Evolutionary conservation across 2,329 filamentous ascomycete species (phyloP).

Genomic region (Neofusicoccum ribis): DNA sequence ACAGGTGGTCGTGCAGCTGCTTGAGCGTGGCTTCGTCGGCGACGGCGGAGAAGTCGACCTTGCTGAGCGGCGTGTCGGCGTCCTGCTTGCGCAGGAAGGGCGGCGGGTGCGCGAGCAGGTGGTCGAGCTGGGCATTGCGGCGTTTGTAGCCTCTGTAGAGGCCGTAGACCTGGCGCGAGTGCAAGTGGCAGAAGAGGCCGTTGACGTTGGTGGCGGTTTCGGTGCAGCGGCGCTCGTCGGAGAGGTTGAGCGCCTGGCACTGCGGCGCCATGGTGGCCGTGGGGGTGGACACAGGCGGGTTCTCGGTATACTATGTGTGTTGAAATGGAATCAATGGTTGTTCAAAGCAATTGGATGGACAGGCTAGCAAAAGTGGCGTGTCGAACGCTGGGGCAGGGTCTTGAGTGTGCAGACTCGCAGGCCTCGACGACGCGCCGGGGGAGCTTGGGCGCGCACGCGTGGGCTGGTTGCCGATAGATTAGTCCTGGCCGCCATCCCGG

Average conservation of each 20-base stretch:
- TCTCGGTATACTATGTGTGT: not conserved
- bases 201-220: conserved; percentile 42
- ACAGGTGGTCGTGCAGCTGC: conserved; percentile 45
- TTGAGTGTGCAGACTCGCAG: too few relatives aligned
- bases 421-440: too few relatives aligned
- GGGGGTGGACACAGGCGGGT: too few relatives aligned
- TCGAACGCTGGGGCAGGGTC: too few relatives aligned
- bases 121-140: conserved; percentile 48
- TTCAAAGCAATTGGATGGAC: too few relatives aligned
- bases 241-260: conserved; percentile 34
- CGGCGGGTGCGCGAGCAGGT: conserved; percentile 36
- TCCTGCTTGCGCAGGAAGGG: conserved; percentile 34
- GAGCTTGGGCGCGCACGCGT: too few relatives aligned
- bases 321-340: too few relatives aligned
- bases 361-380: too few relatives aligned
- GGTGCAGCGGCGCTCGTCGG: conserved; percentile 38
- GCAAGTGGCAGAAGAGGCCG: conserved; percentile 45
- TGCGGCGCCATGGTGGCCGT: conserved; percentile 17
- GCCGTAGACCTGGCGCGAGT: conserved; percentile 37
- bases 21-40: conserved; percentile 39
- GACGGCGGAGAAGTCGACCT: conserved; percentile 42
- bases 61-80: conserved; percentile 38
- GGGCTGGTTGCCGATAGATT: too few relatives aligned
- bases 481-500: too few relatives aligned
- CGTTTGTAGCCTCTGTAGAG: conserved; percentile 53